Evolutionary conservation across 139 green algal genomes (phyloP), one percentile per base, ranked within the genome.

Genomic region (Volvox reticuliferus): DNA sequence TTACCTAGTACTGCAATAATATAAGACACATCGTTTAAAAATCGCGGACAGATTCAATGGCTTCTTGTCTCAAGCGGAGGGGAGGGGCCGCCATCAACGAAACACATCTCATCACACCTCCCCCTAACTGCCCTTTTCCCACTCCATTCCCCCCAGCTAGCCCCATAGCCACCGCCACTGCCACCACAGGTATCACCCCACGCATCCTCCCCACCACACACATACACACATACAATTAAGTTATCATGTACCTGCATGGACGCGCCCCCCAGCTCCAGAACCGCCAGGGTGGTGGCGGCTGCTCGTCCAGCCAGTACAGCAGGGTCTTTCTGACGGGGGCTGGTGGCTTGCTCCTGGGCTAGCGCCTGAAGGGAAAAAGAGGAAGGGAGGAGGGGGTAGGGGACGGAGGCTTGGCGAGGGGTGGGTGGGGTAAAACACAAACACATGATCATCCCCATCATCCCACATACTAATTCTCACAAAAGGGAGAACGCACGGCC

Each of bases 211-310:
- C 44, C 44, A 55, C 9, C 44, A 55, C 44, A 5, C 44, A 55
- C 44, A 55, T 55, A 55, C 44, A 55, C 44, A 55, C 44, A 55
- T 9, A 55, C 44, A 55, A 55, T n/a, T n/a, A n/a, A n/a, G n/a
- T n/a, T n/a, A n/a, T 35, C 28, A n/a, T 36, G 80, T 28, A 93
- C 87, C 90, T 95, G 93, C 76, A 93, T 86, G 30, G 89, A 93
- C 35, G 93, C 93, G 0, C 93, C 93, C 0, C 93, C 93, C 36
- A 95, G 87, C 89, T 95, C 93, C 19, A 95, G 71, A 69, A 95
- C 90, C 0, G 88, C 89, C 61, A 82, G 91, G 18, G 91, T 91
- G 50, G 44, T 37, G 33, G 65, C 33, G 0, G 36, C 83, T 19
- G 35, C 67, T 14, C 32, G 9, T 14, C 35, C 65, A 35, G 69